A percentile compares a stretch with the other conserved stretches of the same genome.
These are phyloP conservation scores for Furculomyces boomerangus DNA, from an alignment of 371 early-diverging fungal genomes.

Conservation along the genomic window DNA sequence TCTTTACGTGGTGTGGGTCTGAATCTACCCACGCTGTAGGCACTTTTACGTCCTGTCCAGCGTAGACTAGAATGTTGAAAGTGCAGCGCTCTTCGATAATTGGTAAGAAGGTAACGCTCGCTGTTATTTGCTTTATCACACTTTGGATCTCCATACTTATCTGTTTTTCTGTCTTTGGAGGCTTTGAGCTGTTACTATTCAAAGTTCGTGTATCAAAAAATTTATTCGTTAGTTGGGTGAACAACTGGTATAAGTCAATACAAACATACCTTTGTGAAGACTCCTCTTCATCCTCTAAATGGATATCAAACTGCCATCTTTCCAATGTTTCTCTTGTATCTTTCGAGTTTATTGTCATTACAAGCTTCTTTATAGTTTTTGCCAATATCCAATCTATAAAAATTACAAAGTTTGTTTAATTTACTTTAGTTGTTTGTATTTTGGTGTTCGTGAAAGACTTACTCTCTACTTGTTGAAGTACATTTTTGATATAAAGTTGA, in stretches of 20 bases:
- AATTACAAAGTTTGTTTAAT: background rate
- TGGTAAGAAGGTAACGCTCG: constrained; percentile 76
- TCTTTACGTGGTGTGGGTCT: constrained; percentile 53
- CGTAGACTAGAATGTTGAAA: constrained; percentile 76
- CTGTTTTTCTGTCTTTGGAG: constrained; percentile 38
- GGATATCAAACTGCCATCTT: constrained; percentile 86
- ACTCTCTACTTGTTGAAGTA: constrained; percentile 51
- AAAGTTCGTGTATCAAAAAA: too few relatives aligned
- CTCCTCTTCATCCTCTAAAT: constrained; percentile 23
- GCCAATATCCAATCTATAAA: constrained; percentile 41
- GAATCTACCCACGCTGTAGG: constrained; percentile 75
- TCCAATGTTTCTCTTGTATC: constrained; percentile 69
- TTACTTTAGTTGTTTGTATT: background rate
- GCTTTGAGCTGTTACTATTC: too few relatives aligned
- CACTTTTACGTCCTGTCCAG: constrained; percentile 67
- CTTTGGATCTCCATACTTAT: constrained; percentile 62
- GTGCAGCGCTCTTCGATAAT: constrained; percentile 74
- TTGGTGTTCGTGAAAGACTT: constrained; percentile 19
- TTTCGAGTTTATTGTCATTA: constrained; percentile 60
- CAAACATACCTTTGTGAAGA: too few relatives aligned
- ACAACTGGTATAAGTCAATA: too few relatives aligned
- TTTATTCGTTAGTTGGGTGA: too few relatives aligned
- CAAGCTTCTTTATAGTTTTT: constrained; percentile 54
- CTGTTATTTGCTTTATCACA: constrained; percentile 77
- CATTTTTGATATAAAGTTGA: constrained; percentile 45